phyloP scores from a whole-genome alignment of 345 rosid genomes.

The Eucalyptus grandis region DNA sequence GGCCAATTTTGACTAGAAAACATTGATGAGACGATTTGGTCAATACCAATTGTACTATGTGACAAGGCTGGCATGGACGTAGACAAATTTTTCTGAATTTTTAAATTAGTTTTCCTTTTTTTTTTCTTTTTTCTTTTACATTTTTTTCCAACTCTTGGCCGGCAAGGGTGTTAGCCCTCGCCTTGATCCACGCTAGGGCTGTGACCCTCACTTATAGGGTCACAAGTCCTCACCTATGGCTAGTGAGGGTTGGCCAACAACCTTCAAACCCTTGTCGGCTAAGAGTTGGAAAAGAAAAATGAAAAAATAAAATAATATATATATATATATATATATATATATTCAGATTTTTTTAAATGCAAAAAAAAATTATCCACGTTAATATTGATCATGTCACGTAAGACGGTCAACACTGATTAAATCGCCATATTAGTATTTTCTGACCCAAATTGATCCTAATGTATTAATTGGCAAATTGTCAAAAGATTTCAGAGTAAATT shows the following conservation, averaged over 20 bases:
- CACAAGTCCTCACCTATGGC: not conserved
- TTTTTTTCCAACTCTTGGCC: not conserved
- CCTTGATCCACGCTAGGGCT: no score
- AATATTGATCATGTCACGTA: no score
- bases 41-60: not conserved
- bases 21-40: accelerated
- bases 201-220: no score
- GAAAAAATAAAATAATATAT: not conserved
- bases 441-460: not conserved
- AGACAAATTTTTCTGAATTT: not conserved
- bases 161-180: not conserved
- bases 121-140: no score
- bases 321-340: no score
- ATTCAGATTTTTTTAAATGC: no score
- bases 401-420: accelerated
- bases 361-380: no score
- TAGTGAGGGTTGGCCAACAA: not conserved
- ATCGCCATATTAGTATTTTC: no score
- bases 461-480: not conserved
- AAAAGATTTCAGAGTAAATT: no score
- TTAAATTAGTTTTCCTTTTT: no score
- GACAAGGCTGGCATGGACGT: not conserved
- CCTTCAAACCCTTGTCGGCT: not conserved
- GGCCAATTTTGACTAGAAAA: no score
- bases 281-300: no score